Percentiles rank a stretch among this genome's conserved stretches.
Conservation (phyloP, 306 rosid species). For the Dicorynia guianensis region DNA sequence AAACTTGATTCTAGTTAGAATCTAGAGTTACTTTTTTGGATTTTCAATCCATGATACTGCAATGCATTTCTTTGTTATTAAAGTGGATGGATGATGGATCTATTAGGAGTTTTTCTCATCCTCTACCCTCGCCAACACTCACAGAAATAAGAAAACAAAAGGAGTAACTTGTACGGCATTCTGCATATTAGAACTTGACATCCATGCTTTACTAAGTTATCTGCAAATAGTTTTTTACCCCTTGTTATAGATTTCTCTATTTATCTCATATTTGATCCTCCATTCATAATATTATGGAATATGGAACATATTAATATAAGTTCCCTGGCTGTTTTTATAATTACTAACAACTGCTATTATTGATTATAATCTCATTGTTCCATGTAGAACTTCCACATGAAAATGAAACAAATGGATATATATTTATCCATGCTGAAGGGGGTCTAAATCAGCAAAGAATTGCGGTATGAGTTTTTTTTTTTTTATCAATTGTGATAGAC, state of each 20-base stretch:
- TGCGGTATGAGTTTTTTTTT: slow-evolving; percentile 64
- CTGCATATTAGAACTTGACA: slow-evolving; percentile 1
- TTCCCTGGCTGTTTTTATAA: slow-evolving; percentile 17
- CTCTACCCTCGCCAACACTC: background rate
- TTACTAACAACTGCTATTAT: background rate
- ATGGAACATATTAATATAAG: slow-evolving; percentile 7
- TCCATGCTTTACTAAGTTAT: background rate
- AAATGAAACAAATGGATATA: slow-evolving; percentile 86
- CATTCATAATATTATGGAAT: slow-evolving; percentile 16
- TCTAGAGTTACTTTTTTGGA: slow-evolving; percentile 3
- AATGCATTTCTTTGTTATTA: slow-evolving; percentile 20
- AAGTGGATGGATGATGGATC: slow-evolving; percentile 4
- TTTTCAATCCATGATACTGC: slow-evolving; percentile 4
- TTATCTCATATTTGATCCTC: slow-evolving; percentile 6
- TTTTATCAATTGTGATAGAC: slow-evolving; percentile 26
- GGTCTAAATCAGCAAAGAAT: slow-evolving; percentile 98
- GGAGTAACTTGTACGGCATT: background rate
- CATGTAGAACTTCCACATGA: slow-evolving; percentile 85
- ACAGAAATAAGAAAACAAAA: background rate
- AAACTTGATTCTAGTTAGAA: slow-evolving; percentile 8
- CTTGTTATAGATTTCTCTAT: background rate
- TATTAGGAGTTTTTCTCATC: background rate
- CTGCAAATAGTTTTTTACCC: background rate
- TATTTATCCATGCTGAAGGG: slow-evolving; percentile 97
- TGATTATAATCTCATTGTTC: slow-evolving; percentile 34